Evolutionary conservation across 805 yeast species (phyloP), one percentile per base, ranked within the genome.

Genomic region (Metschnikowia drakensbergensis): DNA sequence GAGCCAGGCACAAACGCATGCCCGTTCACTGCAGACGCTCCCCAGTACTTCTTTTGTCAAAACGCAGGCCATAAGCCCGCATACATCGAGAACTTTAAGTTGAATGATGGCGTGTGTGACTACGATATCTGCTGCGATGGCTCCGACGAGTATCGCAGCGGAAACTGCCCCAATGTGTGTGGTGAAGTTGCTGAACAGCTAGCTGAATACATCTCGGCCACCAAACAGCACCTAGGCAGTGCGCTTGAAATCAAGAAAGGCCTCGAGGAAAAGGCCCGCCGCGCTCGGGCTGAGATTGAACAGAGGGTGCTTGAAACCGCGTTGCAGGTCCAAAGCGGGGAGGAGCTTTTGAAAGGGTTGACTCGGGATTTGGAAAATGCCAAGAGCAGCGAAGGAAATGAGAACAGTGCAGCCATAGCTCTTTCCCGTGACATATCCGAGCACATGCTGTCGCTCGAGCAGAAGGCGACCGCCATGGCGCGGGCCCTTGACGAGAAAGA

Each of bases 1-100:
- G 98, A 94, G 65, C 97, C 97, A 0, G 97, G 97, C 0, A 92
- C 98, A 0, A 71, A 84, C 35, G 97, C 97, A 0, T 92, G 98
- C 65, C 59, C 65, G 1, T 59, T 46, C 43, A 53, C 56, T 10
- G 65, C 13, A 51, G 66, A 46, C 60, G 2, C 39, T n/a, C 54
- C 52, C 5, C 69, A 10, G 44, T 54, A 57, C 41, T 91, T 89
- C 60, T 90, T 81, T 64, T 92, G 99, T 67, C 79, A 66, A 6
- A 94, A 94, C 60, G 71, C 75, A 43, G 96, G 96, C 3, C 85
- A 80, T 55, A 59, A 75, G 4, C 80, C 90, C 0, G 72, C 74
- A 7, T 79, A 72, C 53, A 76, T 94, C 10, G 84, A 89, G 4
- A 75, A 83, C 6, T 80, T 72, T 58, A 77, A 82, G 50, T 86